Percentiles rank a stretch among this genome's conserved stretches.
Conservation (phyloP, 352 stramenopile species). For the Phytopythium boreale region DNA sequence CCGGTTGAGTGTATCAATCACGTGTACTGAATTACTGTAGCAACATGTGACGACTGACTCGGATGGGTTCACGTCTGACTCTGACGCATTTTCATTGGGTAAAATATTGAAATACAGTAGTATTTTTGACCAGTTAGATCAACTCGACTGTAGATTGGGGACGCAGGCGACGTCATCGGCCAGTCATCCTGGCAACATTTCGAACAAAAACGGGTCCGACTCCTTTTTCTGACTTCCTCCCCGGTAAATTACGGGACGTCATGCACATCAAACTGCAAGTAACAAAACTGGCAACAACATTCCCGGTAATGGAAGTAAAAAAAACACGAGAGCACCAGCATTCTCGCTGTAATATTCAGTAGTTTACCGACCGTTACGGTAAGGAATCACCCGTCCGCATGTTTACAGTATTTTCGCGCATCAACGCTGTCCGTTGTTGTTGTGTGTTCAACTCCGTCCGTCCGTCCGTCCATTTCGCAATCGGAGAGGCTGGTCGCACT, state of each 20-base stretch:
- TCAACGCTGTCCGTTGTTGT: background rate
- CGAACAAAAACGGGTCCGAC: background rate
- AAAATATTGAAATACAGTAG: background rate
- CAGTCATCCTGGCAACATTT: background rate
- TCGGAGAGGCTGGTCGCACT: background rate
- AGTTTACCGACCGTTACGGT: background rate
- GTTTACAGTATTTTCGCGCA: background rate
- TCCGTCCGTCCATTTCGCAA: slow-evolving; percentile 1
- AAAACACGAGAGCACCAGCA: no score
- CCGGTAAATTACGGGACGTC: no score
- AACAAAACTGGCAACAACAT: no score
- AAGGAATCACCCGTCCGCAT: background rate
- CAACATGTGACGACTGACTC: no score
- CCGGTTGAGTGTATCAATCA: background rate
- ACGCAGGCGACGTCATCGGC: background rate
- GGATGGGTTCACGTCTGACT: background rate
- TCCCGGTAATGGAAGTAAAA: no score
- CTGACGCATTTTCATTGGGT: background rate
- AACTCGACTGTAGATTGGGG: background rate
- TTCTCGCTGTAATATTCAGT: no score
- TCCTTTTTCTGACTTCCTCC: background rate
- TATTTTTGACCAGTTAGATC: background rate
- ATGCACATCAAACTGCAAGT: no score
- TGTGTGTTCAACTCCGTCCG: background rate
- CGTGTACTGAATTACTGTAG: no score